Evolutionary conservation across 78 protist species (phyloP).

Genomic region (Acrasis kona): DNA sequence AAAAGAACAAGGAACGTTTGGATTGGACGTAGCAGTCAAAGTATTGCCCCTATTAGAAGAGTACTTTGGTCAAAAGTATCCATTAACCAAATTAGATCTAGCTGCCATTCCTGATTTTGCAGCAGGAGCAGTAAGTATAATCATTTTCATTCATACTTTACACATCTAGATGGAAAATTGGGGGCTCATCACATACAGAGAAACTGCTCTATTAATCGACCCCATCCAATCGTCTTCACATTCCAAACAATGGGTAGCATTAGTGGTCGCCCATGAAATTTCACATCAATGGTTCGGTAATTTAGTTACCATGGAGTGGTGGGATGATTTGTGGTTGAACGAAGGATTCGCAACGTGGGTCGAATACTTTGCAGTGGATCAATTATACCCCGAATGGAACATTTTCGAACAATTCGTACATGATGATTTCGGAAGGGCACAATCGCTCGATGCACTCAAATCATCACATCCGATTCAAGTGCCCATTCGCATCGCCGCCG

Average conservation of each 20-base stretch:
- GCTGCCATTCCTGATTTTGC: constrained; percentile 63
- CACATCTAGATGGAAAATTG: constrained; percentile 62
- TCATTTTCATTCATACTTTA: constrained; percentile 22
- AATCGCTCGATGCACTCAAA: constrained; percentile 54
- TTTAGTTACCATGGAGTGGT: constrained; percentile 94
- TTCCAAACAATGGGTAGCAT: constrained; percentile 44
- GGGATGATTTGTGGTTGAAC: constrained; percentile 87
- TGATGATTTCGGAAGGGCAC: constrained; percentile 32
- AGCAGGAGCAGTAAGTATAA: too few relatives aligned
- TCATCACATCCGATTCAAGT: constrained; percentile 84
- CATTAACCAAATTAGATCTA: constrained; percentile 73
- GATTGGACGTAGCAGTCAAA: constrained; percentile 62
- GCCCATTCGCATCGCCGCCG: constrained; percentile 34
- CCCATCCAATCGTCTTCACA: neutral
- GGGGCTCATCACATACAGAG: constrained; percentile 76
- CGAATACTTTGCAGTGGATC: constrained; percentile 40
- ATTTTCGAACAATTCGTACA: constrained; percentile 43
- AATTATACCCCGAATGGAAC: constrained; percentile 76
- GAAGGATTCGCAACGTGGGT: constrained; percentile 80
- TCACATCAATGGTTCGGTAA: constrained; percentile 89
- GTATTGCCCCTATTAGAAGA: constrained; percentile 31
- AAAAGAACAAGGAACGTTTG: constrained; percentile 9
- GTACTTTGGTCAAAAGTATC: constrained; percentile 61
- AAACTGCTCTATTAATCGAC: constrained; percentile 44
- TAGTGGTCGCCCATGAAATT: constrained; percentile 45